phyloP scores from a whole-genome alignment of 805 yeast genomes.

The Kazachstania psychrophila region DNA sequence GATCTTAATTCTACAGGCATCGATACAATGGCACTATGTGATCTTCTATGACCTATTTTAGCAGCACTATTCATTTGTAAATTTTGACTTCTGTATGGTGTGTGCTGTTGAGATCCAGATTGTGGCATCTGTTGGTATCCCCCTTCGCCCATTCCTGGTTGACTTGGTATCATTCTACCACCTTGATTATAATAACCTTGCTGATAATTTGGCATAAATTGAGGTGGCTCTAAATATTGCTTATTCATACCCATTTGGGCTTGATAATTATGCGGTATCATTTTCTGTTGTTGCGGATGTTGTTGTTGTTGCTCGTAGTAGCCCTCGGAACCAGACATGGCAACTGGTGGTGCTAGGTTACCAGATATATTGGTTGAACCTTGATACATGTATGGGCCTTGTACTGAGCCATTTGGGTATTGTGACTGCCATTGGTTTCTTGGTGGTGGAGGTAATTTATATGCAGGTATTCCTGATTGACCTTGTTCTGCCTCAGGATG shows the following conservation, averaged over 20 bases:
- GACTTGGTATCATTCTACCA: not conserved
- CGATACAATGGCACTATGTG: constrained; percentile 21
- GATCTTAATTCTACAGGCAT: constrained; percentile 8
- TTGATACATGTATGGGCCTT: constrained; percentile 4
- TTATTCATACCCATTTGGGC: not conserved
- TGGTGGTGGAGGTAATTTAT: constrained; percentile 1
- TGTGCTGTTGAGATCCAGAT: not conserved
- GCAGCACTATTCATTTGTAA: not conserved
- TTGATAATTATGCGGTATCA: not conserved
- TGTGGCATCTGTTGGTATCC: not conserved
- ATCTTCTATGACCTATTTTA: constrained; percentile 18
- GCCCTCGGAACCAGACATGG: not conserved
- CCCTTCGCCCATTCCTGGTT: not conserved
- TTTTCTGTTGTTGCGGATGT: constrained; percentile 1
- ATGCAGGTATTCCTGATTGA: not conserved
- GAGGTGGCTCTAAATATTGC: constrained; percentile 4
- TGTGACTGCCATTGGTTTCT: constrained; percentile 1
- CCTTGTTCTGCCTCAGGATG: not conserved
- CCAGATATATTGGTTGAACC: not conserved
- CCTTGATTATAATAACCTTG: not conserved
- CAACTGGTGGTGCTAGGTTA: constrained; percentile 2
- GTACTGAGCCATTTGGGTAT: not conserved
- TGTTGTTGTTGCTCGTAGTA: not conserved
- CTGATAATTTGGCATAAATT: constrained; percentile 1
- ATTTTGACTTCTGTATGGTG: constrained; percentile 1